Base-by-base conservation (phyloP, 176 grass and related monocot species). In the Calamus simplicifolius region DNA sequence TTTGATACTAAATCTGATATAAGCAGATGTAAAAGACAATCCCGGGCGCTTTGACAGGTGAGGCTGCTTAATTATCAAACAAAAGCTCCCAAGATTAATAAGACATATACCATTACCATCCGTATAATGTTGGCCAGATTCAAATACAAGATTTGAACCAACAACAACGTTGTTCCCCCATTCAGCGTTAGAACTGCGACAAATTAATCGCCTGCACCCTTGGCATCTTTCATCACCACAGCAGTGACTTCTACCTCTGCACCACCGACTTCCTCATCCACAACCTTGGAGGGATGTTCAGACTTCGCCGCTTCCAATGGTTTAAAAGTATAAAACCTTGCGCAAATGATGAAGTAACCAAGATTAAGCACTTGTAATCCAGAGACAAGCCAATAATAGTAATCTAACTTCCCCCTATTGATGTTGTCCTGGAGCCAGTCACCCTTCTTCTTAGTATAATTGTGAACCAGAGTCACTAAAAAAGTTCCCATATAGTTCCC, bases 401-500 rank as follows among this genome's bases (percentile, higher is more conserved):
- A 61, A 26, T 90, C 77, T 21, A 91, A 75, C 68, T 82, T 90
- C 54, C 80, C 92, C 77, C 81, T 80, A 68, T 90, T 90, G 56
- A 90, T 73, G 75, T 97, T 89, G 74, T 91, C 83, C 73, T 88
- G 87, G 13, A 97, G 92, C 87, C 92, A 91, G 54, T 91, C 69
- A 16, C 87, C 83, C 19, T 30, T 75, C 49, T 80, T 69, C 10
- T 49, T 58, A 5, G 83, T 91, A 61, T 49, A 78, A 29, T 70
- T 56, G 71, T 91, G 78, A 50, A 97, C 83, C 35, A 78, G 61
- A 16, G 69, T 91, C 51, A 91, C 87, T 16, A 97, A 52, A 16
- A 87, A 48, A 17, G 92, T 90, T 21, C 91, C 91, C 14, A 80
- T 26, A 71, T 96, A 90, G 69, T 80, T 96, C 12, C 91, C 91